Conservation (phyloP, 495 filamentous ascomycete species). For the Aspergillus ostianus region DNA sequence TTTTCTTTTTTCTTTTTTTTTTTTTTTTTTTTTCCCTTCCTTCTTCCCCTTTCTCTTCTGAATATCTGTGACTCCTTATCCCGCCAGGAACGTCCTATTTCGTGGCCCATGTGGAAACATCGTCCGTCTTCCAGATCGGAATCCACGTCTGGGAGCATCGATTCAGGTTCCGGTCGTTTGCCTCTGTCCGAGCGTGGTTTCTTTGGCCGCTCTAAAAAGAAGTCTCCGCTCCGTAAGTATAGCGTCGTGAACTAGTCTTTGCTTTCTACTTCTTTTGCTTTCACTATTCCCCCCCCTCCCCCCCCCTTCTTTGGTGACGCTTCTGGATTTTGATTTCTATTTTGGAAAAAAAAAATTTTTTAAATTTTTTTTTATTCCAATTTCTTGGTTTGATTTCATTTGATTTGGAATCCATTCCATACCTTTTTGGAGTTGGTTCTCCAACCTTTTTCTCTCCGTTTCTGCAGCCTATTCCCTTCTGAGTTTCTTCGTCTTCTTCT, state of each 20-base stretch:
- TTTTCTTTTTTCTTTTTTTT: too few relatives aligned
- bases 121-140: slow-evolving; percentile 46
- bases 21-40: too few relatives aligned
- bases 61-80: neutral
- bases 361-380: slow-evolving; percentile 4
- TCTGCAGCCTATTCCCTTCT: slow-evolving; percentile 1
- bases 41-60: slow-evolving; percentile 16
- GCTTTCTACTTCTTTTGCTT: slow-evolving; percentile 11
- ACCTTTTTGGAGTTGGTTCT: slow-evolving; percentile 1
- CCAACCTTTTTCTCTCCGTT: slow-evolving; percentile 8
- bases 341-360: slow-evolving; percentile 8
- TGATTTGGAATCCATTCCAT: neutral
- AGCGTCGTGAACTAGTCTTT: slow-evolving; percentile 20
- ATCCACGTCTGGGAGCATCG: slow-evolving; percentile 38
- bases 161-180: slow-evolving; percentile 24
- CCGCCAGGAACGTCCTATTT: slow-evolving; percentile 22
- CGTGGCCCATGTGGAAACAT: slow-evolving; percentile 46
- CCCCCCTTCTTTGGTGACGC: neutral
- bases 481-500: neutral
- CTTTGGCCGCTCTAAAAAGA: slow-evolving; percentile 43
- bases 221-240: slow-evolving; percentile 36
- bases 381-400: neutral
- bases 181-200: slow-evolving; percentile 36
- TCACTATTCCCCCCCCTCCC: too few relatives aligned
- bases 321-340: slow-evolving; percentile 6